phyloP scores from a whole-genome alignment of 2,329 filamentous ascomycete species.

The Chaetomium olivaceum region DNA sequence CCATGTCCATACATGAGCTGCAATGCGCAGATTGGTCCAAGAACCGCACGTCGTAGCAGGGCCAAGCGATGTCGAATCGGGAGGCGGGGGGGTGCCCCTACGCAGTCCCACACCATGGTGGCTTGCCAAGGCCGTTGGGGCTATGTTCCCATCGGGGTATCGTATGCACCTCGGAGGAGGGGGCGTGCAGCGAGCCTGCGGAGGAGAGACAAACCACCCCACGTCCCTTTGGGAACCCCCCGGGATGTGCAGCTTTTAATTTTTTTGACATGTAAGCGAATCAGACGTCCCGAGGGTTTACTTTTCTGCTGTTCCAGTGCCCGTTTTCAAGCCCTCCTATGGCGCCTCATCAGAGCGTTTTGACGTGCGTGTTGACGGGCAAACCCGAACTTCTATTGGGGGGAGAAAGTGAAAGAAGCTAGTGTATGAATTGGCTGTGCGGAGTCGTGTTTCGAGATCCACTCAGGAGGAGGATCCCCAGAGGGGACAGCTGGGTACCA shows the following conservation, averaged over 20 bases:
- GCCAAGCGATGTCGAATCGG: slow-evolving; percentile 19
- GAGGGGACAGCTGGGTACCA: slow-evolving; percentile 5
- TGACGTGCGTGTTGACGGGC: slow-evolving; percentile 6
- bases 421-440: slow-evolving; percentile 19
- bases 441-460: slow-evolving; percentile 21
- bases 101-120: background rate
- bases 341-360: slow-evolving; percentile 1
- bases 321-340: background rate
- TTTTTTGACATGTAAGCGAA: slow-evolving; percentile 9
- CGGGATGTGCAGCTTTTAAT: background rate
- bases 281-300: background rate
- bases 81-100: slow-evolving; percentile 22
- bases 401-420: slow-evolving; percentile 17
- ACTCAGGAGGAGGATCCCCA: slow-evolving; percentile 12
- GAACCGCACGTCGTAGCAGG: slow-evolving; percentile 17
- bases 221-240: slow-evolving; percentile 13
- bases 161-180: slow-evolving; percentile 9
- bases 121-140: slow-evolving; percentile 18
- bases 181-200: slow-evolving; percentile 4
- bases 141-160: slow-evolving; percentile 18
- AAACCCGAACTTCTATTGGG: background rate
- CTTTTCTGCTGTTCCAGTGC: background rate
- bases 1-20: slow-evolving; percentile 17
- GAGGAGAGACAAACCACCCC: slow-evolving; percentile 5
- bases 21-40: slow-evolving; percentile 11